These are phyloP conservation scores for Fusarium sp. DNA, from an alignment of 2,329 filamentous ascomycete genomes.

Conservation along the genomic window DNA sequence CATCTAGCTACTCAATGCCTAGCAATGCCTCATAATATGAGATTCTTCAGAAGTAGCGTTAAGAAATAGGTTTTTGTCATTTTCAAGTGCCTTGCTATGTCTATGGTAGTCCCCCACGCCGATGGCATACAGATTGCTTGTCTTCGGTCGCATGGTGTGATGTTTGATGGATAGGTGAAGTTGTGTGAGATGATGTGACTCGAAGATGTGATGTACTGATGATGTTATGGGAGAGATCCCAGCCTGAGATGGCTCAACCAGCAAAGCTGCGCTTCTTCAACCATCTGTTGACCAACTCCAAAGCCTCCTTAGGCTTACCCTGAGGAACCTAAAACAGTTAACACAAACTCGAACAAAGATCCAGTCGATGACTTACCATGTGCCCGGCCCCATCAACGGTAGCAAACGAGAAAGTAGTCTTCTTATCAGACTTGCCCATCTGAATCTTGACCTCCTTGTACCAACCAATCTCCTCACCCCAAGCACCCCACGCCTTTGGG, in stretches of 20 bases:
- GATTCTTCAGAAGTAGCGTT: too few relatives aligned
- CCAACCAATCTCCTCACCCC: conserved; percentile 24
- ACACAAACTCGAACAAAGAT: accelerated
- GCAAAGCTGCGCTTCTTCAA: conserved; percentile 14
- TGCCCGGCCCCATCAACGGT: conserved; percentile 33
- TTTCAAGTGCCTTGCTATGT: too few relatives aligned
- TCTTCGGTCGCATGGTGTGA: too few relatives aligned
- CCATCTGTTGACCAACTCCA: conserved; percentile 18
- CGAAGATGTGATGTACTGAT: too few relatives aligned
- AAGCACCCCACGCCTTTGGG: conserved; percentile 5
- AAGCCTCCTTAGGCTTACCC: conserved; percentile 6
- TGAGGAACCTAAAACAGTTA: conserved; percentile 5
- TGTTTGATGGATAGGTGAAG: too few relatives aligned
- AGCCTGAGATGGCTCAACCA: background rate
- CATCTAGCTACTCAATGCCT: too few relatives aligned
- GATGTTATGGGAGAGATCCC: too few relatives aligned
- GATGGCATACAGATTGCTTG: too few relatives aligned
- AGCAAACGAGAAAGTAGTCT: conserved; percentile 20
- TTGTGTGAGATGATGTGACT: too few relatives aligned
- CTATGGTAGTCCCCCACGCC: too few relatives aligned
- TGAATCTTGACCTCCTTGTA: conserved; percentile 28
- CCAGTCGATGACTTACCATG: conserved; percentile 10
- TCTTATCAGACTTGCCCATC: conserved; percentile 2
- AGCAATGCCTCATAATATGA: too few relatives aligned
- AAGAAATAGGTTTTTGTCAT: too few relatives aligned